These are phyloP conservation scores for Nicotiana otophora DNA, from an alignment of 257 asterid genomes.

Conservation along the genomic window DNA sequence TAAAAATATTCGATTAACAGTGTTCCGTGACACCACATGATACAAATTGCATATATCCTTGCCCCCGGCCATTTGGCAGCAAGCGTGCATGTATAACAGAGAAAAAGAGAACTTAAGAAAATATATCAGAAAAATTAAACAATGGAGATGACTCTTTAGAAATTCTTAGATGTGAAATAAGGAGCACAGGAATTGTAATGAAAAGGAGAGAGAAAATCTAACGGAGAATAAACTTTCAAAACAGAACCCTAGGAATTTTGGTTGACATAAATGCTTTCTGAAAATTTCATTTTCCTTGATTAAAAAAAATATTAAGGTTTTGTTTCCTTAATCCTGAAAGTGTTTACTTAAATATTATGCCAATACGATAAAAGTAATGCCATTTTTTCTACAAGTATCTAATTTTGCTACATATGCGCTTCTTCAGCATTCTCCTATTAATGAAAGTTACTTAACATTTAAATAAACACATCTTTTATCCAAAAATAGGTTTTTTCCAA, in stretches of 20 bases:
- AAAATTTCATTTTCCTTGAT: too few species aligned
- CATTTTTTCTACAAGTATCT: too few species aligned
- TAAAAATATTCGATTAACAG: too few species aligned
- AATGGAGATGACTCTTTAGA: too few species aligned
- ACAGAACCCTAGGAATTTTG: neutral
- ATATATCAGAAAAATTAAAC: neutral
- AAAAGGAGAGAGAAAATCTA: neutral
- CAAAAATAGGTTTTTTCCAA: too few species aligned
- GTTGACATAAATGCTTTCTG: too few species aligned
- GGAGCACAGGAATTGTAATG: neutral
- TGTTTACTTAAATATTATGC: neutral
- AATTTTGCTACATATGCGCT: neutral
- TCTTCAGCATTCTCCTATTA: neutral
- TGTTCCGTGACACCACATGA: too few species aligned
- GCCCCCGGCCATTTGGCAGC: neutral
- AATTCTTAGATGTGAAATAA: neutral
- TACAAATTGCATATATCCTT: neutral
- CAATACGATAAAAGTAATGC: neutral
- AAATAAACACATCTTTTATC: too few species aligned
- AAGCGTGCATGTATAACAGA: neutral
- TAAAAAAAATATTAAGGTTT: neutral
- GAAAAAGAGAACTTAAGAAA: neutral
- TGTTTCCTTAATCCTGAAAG: too few species aligned
- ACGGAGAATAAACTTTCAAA: neutral
- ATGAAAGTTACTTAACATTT: too few species aligned